These are phyloP conservation scores for Aspergillus incahuasiensis DNA, from an alignment of 495 filamentous ascomycete species.

Conservation along the genomic window DNA sequence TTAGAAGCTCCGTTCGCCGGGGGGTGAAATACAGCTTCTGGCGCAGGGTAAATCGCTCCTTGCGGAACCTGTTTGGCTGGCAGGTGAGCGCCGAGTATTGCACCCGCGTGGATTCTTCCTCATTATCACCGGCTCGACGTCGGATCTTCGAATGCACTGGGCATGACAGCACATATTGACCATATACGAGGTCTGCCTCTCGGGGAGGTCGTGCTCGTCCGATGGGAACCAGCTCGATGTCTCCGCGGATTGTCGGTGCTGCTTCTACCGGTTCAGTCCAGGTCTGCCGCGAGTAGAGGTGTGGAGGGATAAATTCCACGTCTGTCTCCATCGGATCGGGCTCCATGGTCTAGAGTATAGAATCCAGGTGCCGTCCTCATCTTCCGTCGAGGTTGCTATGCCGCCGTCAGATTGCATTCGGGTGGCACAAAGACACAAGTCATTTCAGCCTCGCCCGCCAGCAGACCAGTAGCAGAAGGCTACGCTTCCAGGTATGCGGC, in stretches of 20 bases:
- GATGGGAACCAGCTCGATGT: neutral
- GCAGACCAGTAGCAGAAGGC: too few species aligned
- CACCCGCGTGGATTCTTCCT: neutral
- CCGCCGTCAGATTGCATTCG: too few species aligned
- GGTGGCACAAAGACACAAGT: too few species aligned
- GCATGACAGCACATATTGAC: neutral
- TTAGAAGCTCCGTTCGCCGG: neutral
- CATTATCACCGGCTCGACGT: neutral
- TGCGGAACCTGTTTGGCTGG: neutral
- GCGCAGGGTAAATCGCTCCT: neutral
- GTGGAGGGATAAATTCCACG: neutral
- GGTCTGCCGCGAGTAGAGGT: neutral
- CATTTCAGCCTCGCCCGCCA: too few species aligned
- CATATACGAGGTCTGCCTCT: neutral
- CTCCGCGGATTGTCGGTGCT: neutral
- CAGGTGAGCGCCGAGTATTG: neutral
- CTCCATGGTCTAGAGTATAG: too few species aligned
- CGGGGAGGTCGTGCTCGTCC: neutral
- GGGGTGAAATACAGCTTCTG: neutral
- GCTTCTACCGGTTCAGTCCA: neutral
- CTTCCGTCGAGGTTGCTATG: too few species aligned
- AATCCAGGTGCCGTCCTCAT: too few species aligned
- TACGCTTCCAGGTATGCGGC: too few species aligned
- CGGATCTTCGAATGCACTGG: neutral
- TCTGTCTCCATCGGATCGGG: neutral